Evolutionary conservation across 768 basidiomycete genomes (phyloP), one percentile per base, ranked within the genome.

Genomic region (Tricholoma flavovirens): DNA sequence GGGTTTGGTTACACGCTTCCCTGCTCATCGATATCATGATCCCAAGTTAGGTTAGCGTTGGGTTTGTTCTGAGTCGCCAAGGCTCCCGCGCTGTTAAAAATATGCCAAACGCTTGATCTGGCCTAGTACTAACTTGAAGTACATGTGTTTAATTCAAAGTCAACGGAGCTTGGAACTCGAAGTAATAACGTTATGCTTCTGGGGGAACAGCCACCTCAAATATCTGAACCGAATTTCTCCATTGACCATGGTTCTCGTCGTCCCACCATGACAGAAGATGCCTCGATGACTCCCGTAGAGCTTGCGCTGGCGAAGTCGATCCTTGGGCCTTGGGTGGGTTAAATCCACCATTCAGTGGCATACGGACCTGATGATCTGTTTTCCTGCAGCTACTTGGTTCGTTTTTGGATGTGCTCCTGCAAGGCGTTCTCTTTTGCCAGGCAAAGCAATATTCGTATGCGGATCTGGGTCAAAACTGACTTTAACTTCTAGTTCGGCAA

Each of bases 301-400:
- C 60, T 59, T 17, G 56, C 61, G 21, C 56, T 62, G 49, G 65
- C 64, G 12, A 62, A 58, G 19, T 67, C 61, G 54, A 56, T 71
- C 17, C 60, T 72, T 3, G 71, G 70, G 17, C 71, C 71, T 54
- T 72, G 71, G 71, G 71, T 68, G 21, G 24, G 67, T 55, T 19
- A 3, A 33, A 43, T 38, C n/a, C 14, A 11, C 40, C 6, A 10
- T 46, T 24, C 24, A 24, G 24, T 22, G 43, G 19, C 30, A 19
- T 36, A 11, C 54, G 14, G 11, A 45, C 24, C 24, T 54, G 48
- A 45, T 36, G 32, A 26, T 53, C 11, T 15, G 26, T n/a, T 21
- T 17, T 38, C 12, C 15, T 40, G 21, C 46, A 72, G 71, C 59
- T 72, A 6, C 55, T 71, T 21, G 71, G 71, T n/a, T 58, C 59